A percentile compares a stretch with the other conserved stretches of the same genome.
These are phyloP conservation scores for Eimeria falciformis DNA, from an alignment of 169 alveolate species.

Conservation along the genomic window DNA sequence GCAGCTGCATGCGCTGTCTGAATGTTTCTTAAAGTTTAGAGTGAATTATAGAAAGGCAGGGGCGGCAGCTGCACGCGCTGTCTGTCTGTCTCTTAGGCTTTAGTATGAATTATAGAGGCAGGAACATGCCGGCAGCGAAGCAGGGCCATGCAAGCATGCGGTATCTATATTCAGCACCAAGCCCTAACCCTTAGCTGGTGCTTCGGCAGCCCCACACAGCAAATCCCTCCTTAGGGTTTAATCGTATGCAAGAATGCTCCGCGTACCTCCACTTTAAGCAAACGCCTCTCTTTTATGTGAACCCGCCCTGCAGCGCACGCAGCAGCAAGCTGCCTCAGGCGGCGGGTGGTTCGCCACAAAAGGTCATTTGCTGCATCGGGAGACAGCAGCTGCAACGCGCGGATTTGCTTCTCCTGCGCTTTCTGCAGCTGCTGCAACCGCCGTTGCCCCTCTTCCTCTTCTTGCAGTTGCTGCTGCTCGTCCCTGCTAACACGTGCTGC, in stretches of 20 bases:
- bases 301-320: constrained; percentile 68
- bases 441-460: constrained; percentile 32
- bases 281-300: constrained; percentile 51
- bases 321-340: constrained; percentile 59
- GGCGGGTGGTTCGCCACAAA: constrained; percentile 56
- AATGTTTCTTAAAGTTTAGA: no score
- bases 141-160: no score
- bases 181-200: no score
- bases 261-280: constrained; percentile 65
- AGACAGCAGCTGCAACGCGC: constrained; percentile 64
- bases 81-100: no score
- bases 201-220: no score
- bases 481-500: not conserved
- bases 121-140: no score
- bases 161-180: no score
- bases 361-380: constrained; percentile 62
- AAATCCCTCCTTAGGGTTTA: no score
- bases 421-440: constrained; percentile 27
- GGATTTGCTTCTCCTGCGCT: constrained; percentile 39
- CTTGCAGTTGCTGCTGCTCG: constrained; percentile 52
- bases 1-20: no score
- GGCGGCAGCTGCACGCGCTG: no score
- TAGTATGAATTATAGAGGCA: no score
- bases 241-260: not conserved
- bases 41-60: no score